Evolutionary conservation across 495 filamentous ascomycete species (phyloP), one percentile per base, ranked within the genome.

Genomic region (Penicillium cosmopolitanum): DNA sequence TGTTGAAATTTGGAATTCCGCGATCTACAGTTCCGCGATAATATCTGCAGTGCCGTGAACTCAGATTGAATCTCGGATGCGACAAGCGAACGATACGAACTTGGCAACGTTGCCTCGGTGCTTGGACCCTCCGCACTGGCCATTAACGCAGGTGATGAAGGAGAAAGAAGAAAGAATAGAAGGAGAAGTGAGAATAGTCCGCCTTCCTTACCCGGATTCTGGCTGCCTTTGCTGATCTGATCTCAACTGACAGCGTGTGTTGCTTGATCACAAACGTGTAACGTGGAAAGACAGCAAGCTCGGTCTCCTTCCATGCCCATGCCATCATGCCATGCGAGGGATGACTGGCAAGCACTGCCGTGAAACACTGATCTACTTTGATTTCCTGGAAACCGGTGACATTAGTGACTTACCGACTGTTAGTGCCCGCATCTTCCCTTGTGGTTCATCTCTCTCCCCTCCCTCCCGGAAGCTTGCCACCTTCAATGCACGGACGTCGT

Each of bases 61-160:
- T 33, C 11, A 50, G 47, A 28, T 50, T 33, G 21, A 23, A 50
- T n/a, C 47, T 16, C 40, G 53, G 28, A 31, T 25, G 19, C 40
- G 38, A 31, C 38, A 54, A 38, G 31, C 57, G 19, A 48, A 48
- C 46, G 48, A 56, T 36, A 36, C 28, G 25, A 57, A 51, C 35
- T 61, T 61, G 58, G 53, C 57, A 57, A 46, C 57, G 53, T 64
- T 57, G 62, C 62, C 62, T 65, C 18, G 54, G 34, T 58, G 63
- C 63, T 61, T 56, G 63, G 63, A 25, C 58, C 63, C 51, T 50
- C 48, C 21, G 4, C 36, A 38, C 50, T 35, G 44, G 38, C 55
- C 51, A 48, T 25, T 19, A 13, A 48, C 9, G 46, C 46, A 31
- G 42, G 5, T 18, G n/a, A 44, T 44, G 42, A 44, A 44, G 4